These are phyloP conservation scores for Westerdykella sp. DNA, from an alignment of 2,329 filamentous ascomycete genomes.

Conservation along the genomic window DNA sequence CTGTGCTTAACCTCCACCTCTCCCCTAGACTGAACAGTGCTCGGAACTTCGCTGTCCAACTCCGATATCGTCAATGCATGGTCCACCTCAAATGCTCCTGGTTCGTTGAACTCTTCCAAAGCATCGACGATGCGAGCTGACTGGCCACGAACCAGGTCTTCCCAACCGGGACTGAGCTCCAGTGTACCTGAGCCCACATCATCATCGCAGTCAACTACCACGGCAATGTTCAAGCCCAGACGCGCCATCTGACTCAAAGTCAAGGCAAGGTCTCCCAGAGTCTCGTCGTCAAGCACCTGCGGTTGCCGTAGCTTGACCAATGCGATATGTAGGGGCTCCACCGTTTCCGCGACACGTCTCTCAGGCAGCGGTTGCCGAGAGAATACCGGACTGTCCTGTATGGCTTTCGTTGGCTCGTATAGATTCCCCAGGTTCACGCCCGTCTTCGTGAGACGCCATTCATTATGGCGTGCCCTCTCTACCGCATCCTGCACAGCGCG, in stretches of 20 bases:
- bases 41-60: slow-evolving; percentile 19
- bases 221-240: slow-evolving; percentile 72
- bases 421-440: slow-evolving; percentile 58
- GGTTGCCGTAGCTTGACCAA: slow-evolving; percentile 77
- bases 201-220: slow-evolving; percentile 69
- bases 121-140: slow-evolving; percentile 67
- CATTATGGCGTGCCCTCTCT: slow-evolving; percentile 23
- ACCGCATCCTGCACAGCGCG: slow-evolving; percentile 14
- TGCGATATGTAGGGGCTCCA: slow-evolving; percentile 63
- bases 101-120: slow-evolving; percentile 62
- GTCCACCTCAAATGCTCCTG: slow-evolving; percentile 64
- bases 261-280: slow-evolving; percentile 67
- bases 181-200: slow-evolving; percentile 29
- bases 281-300: slow-evolving; percentile 62
- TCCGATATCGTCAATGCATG: slow-evolving; percentile 43
- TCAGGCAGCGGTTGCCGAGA: slow-evolving; percentile 46
- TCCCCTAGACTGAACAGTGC: slow-evolving; percentile 32
- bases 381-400: slow-evolving; percentile 56
- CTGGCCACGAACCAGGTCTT: slow-evolving; percentile 53
- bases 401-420: slow-evolving; percentile 52
- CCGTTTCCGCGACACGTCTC: slow-evolving; percentile 14
- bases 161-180: slow-evolving; percentile 27
- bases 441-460: slow-evolving; percentile 34
- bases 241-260: slow-evolving; percentile 78
- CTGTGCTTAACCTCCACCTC: slow-evolving; percentile 39